Evolutionary conservation across 2,329 filamentous ascomycete genomes (phyloP).

Genomic region (Tolypocladium pustulatum): DNA sequence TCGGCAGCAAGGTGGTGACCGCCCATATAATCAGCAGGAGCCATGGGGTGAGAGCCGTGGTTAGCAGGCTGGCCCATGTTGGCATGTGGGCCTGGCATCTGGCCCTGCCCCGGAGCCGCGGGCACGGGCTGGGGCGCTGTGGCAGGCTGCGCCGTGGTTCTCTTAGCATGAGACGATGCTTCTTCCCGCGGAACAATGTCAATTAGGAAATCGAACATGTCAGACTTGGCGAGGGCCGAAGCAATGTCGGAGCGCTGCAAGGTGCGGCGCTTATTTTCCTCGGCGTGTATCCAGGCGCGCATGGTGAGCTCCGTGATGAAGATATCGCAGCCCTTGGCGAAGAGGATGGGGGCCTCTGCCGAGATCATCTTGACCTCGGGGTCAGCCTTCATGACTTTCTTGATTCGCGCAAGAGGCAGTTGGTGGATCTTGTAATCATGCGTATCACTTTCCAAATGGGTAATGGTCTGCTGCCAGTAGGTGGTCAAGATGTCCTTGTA

Average conservation of each 20-base stretch:
- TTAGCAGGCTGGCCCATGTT: conserved; percentile 43
- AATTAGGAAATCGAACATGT: conserved; percentile 99
- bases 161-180: conserved; percentile 74
- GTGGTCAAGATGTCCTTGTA: conserved; percentile 97
- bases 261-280: conserved; percentile 96
- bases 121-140: conserved; percentile 31
- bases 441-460: conserved; percentile 83
- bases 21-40: conserved; percentile 51
- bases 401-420: conserved; percentile 92
- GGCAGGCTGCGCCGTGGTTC: conserved; percentile 45
- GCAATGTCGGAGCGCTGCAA: conserved; percentile 95
- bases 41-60: conserved; percentile 46
- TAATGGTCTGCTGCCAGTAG: conserved; percentile 98
- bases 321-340: conserved; percentile 97
- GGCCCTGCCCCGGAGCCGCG: conserved; percentile 37
- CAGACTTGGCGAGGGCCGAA: conserved; percentile 87
- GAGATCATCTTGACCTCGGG: conserved; percentile 99
- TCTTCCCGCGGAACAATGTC: conserved; percentile 97
- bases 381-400: conserved; percentile 99
- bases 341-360: conserved; percentile 92
- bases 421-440: conserved; percentile 99
- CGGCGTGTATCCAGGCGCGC: conserved; percentile 98
- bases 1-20: conserved; percentile 56
- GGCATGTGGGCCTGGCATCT: conserved; percentile 41
- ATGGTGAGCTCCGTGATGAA: conserved; percentile 99